Conservation (phyloP, 192 early-diverging fungal species). For the Endogone sp. region DNA sequence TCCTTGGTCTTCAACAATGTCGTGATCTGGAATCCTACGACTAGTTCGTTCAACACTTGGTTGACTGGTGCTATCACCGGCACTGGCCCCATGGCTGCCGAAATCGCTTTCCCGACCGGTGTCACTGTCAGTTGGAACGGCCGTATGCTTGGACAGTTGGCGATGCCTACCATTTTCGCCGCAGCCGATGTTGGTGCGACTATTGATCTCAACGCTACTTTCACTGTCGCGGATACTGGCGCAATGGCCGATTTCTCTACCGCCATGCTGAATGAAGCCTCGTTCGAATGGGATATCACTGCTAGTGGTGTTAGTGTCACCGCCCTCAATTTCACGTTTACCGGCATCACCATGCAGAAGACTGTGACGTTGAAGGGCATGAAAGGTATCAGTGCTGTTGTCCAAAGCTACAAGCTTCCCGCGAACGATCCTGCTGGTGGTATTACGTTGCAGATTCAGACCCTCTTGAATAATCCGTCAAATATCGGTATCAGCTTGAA, state of each 20-base stretch:
- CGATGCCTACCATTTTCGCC: slow-evolving; percentile 37
- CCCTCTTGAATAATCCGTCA: slow-evolving; percentile 56
- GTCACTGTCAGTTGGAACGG: slow-evolving; percentile 34
- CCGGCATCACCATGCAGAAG: slow-evolving; percentile 43
- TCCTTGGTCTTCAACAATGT: slow-evolving; percentile 31
- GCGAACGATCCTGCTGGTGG: slow-evolving; percentile 51
- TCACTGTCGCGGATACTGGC: slow-evolving; percentile 32
- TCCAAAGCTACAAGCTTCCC: slow-evolving; percentile 45
- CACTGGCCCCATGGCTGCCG: slow-evolving; percentile 48
- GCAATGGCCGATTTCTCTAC: slow-evolving; percentile 44
- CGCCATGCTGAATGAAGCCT: slow-evolving; percentile 42
- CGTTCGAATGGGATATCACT: slow-evolving; percentile 45
- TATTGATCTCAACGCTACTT: slow-evolving; percentile 35
- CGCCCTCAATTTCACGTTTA: slow-evolving; percentile 49
- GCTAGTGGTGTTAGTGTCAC: slow-evolving; percentile 41
- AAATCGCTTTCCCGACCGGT: slow-evolving; percentile 39
- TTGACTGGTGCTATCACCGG: slow-evolving; percentile 38
- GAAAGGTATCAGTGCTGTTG: slow-evolving; percentile 36
- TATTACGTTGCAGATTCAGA: slow-evolving; percentile 61
- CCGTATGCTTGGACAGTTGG: slow-evolving; percentile 36
- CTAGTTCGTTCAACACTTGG: slow-evolving; percentile 34
- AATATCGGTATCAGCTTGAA: slow-evolving; percentile 45
- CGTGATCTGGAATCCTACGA: slow-evolving; percentile 31
- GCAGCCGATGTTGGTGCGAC: slow-evolving; percentile 43
- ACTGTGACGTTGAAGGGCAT: slow-evolving; percentile 40